Evolutionary conservation across 108 stramenopile genomes (phyloP).

Genomic region (Schizochytrium sp.): DNA sequence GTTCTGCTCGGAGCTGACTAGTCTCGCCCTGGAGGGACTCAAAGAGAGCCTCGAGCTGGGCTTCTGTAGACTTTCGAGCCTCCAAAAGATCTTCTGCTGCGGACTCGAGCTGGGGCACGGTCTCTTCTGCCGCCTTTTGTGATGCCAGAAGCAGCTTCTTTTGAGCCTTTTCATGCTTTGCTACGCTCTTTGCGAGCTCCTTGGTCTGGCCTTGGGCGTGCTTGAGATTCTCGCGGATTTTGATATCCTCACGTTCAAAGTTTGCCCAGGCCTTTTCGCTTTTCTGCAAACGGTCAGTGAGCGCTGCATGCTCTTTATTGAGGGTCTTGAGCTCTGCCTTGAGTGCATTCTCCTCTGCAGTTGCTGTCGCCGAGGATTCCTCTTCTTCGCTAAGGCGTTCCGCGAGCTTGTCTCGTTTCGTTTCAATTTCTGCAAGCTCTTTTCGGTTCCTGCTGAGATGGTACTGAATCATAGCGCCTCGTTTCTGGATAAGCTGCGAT

Average conservation of each 20-base stretch:
- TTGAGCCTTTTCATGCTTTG: constrained; percentile 72
- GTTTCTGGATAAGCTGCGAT: constrained; percentile 86
- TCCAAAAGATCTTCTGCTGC: constrained; percentile 71
- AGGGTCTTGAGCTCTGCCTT: constrained; percentile 68
- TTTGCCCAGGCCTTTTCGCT: constrained; percentile 88
- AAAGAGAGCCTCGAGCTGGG: constrained; percentile 17
- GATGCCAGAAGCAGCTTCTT: constrained; percentile 78
- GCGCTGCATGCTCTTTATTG: constrained; percentile 78
- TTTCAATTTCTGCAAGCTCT: constrained; percentile 71
- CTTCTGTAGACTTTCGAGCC: constrained; percentile 60
- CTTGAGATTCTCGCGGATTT: constrained; percentile 91
- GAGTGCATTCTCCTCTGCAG: background rate
- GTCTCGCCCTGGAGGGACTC: constrained; percentile 73
- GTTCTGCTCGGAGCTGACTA: constrained; percentile 82
- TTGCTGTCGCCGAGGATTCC: background rate
- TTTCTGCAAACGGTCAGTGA: constrained; percentile 76
- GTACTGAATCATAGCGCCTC: constrained; percentile 88
- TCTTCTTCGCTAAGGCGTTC: constrained; percentile 66
- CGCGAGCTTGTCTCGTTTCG: constrained; percentile 71
- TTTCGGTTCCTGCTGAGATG: constrained; percentile 63
- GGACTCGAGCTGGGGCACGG: constrained; percentile 81
- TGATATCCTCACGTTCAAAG: constrained; percentile 91
- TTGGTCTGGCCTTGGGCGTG: constrained; percentile 80
- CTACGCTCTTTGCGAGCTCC: constrained; percentile 81
- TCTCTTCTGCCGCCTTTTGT: constrained; percentile 74